phyloP scores from a whole-genome alignment of 2,329 filamentous ascomycete genomes.

The Mollisiaceae sp. region DNA sequence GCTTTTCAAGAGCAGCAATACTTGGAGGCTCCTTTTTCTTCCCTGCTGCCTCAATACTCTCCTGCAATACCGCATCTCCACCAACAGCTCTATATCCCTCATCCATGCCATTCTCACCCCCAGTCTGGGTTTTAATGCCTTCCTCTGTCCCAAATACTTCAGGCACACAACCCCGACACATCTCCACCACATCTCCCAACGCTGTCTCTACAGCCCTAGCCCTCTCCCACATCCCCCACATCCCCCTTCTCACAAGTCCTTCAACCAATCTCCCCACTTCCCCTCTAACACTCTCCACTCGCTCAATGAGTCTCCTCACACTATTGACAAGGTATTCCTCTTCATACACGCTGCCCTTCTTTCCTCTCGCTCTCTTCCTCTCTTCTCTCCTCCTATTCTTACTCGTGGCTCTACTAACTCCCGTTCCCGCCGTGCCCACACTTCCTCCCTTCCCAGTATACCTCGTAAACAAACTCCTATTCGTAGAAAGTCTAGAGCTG shows the following conservation, averaged over 20 bases:
- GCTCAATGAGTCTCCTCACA: constrained; percentile 80
- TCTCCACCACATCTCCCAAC: constrained; percentile 74
- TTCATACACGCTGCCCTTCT: constrained; percentile 97
- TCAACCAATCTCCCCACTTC: constrained; percentile 79
- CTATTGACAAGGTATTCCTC: constrained; percentile 96
- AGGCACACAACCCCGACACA: constrained; percentile 67
- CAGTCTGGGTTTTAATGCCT: constrained; percentile 24
- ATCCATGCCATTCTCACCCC: constrained; percentile 37
- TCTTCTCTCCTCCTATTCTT: constrained; percentile 92
- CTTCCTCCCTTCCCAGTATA: constrained; percentile 75
- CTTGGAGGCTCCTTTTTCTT: constrained; percentile 40
- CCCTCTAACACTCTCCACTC: constrained; percentile 72
- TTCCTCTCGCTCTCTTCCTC: constrained; percentile 90
- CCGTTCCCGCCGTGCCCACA: constrained; percentile 72
- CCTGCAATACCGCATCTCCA: constrained; percentile 42
- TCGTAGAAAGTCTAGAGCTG: constrained; percentile 77
- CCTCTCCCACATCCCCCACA: constrained; percentile 91
- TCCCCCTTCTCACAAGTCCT: constrained; percentile 77
- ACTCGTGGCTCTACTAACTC: constrained; percentile 77
- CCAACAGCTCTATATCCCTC: constrained; percentile 40
- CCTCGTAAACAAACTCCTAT: constrained; percentile 87
- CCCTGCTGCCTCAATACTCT: constrained; percentile 40
- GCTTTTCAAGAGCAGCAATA: constrained; percentile 48
- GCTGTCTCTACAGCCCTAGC: constrained; percentile 77
- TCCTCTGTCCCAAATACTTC: constrained; percentile 67